A percentile compares a stretch with the other conserved stretches of the same genome.
phyloP scores from a whole-genome alignment of 345 rosid species.

The Brassica napus region DNA sequence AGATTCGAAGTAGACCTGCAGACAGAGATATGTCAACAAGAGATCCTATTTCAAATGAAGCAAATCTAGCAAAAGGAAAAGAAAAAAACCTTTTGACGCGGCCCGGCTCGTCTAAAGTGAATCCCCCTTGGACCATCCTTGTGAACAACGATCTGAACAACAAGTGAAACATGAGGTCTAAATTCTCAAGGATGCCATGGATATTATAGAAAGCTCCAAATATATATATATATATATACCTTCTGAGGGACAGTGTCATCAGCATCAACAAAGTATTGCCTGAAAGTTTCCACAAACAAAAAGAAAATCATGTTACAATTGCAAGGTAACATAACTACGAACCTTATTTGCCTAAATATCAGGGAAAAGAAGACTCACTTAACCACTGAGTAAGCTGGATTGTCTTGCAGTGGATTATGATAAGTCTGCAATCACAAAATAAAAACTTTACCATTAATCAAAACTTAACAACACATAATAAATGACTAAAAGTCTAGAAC shows the following conservation, averaged over 20 bases:
- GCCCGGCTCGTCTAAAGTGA: slow-evolving; percentile 90
- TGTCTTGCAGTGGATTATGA: slow-evolving; percentile 79
- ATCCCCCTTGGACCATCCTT: slow-evolving; percentile 69
- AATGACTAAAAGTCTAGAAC: background rate
- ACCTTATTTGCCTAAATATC: background rate
- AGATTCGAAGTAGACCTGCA: slow-evolving; percentile 64
- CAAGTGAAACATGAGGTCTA: background rate
- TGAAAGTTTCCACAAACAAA: slow-evolving; percentile 27
- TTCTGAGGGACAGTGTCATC: slow-evolving; percentile 81
- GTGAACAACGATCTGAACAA: slow-evolving; percentile 65
- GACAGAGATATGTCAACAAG: slow-evolving; percentile 13
- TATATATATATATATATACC: slow-evolving; percentile 23
- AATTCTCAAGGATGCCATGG: background rate
- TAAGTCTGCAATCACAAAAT: slow-evolving; percentile 52
- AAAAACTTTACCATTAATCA: background rate
- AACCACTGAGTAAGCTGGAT: slow-evolving; percentile 85
- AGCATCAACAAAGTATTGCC: slow-evolving; percentile 87
- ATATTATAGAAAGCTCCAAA: background rate
- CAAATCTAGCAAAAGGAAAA: background rate
- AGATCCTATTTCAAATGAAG: slow-evolving; percentile 14
- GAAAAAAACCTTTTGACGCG: slow-evolving; percentile 70
- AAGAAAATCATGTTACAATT: background rate
- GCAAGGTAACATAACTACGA: background rate
- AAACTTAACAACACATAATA: slow-evolving; percentile 1
- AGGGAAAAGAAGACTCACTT: slow-evolving; percentile 54